A percentile compares a stretch with the other conserved stretches of the same genome.
These are phyloP conservation scores for Yarrowia osloensis DNA, from an alignment of 805 yeast genomes.

Conservation along the genomic window DNA sequence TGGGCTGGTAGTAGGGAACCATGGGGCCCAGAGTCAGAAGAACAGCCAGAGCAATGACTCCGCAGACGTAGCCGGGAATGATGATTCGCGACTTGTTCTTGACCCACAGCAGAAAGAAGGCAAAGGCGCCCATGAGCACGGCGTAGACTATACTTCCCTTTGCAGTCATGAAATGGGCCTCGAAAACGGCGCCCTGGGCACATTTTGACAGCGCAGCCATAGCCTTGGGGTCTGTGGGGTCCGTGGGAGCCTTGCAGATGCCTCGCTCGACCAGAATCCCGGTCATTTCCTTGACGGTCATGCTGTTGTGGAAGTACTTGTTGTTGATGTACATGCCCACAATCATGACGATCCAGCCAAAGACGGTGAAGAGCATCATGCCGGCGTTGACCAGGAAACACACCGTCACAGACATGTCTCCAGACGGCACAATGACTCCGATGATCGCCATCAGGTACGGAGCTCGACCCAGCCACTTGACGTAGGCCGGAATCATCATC, in stretches of 20 bases:
- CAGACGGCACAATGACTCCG: not conserved
- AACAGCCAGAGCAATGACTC: slow-evolving; percentile 1
- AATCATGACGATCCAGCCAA: slow-evolving; percentile 4
- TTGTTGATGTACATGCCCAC: slow-evolving; percentile 15
- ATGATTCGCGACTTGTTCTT: slow-evolving; percentile 26
- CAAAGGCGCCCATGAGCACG: slow-evolving; percentile 2
- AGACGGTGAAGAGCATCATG: not conserved
- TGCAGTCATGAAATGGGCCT: slow-evolving; percentile 4
- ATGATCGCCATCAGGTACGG: slow-evolving; percentile 5
- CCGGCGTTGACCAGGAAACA: not conserved
- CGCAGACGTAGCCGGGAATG: slow-evolving; percentile 25
- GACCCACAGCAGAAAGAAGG: slow-evolving; percentile 21
- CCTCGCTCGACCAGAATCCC: not conserved
- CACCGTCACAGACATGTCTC: not conserved
- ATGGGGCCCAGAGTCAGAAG: slow-evolving; percentile 5
- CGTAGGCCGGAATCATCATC: slow-evolving; percentile 8
- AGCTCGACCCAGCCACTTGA: not conserved
- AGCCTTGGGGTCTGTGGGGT: not conserved
- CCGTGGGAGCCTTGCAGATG: not conserved
- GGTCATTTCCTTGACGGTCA: not conserved
- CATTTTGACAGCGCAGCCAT: not conserved
- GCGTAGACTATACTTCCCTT: not conserved
- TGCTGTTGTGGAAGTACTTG: not conserved
- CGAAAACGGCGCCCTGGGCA: not conserved
- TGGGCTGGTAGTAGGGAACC: slow-evolving; percentile 5